phyloP scores from a whole-genome alignment of 345 rosid genomes.

The Eucalyptus paniculata region DNA sequence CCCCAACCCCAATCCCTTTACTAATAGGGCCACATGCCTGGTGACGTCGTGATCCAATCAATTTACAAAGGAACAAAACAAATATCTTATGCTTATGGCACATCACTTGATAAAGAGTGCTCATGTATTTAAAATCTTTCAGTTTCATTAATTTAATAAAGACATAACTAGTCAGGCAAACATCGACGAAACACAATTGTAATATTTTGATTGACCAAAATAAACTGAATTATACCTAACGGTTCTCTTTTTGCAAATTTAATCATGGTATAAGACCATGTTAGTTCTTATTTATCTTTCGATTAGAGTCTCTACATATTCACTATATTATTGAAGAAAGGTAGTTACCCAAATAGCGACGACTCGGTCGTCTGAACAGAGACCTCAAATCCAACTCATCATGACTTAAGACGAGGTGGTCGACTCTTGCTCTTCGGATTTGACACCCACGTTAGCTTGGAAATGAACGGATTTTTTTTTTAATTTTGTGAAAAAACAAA shows the following conservation, averaged over 20 bases:
- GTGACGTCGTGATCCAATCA: no score
- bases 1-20: no score
- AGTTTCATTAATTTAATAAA: no score
- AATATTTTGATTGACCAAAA: background rate
- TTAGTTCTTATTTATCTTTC: background rate
- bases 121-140: background rate
- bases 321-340: background rate
- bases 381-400: background rate
- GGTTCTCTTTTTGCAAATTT: background rate
- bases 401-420: background rate
- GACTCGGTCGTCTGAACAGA: background rate
- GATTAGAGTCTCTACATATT: background rate
- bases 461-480: no score
- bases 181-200: background rate
- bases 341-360: background rate
- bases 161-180: background rate
- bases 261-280: background rate
- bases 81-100: background rate
- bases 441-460: background rate
- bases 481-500: background rate
- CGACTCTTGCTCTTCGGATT: background rate
- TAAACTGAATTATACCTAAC: background rate
- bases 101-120: background rate
- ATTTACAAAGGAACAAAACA: background rate
- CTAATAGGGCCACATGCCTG: rapidly evolving